Evolutionary conservation across 2,329 filamentous ascomycete species (phyloP).

Genomic region (Fusarium praegraminearum): DNA sequence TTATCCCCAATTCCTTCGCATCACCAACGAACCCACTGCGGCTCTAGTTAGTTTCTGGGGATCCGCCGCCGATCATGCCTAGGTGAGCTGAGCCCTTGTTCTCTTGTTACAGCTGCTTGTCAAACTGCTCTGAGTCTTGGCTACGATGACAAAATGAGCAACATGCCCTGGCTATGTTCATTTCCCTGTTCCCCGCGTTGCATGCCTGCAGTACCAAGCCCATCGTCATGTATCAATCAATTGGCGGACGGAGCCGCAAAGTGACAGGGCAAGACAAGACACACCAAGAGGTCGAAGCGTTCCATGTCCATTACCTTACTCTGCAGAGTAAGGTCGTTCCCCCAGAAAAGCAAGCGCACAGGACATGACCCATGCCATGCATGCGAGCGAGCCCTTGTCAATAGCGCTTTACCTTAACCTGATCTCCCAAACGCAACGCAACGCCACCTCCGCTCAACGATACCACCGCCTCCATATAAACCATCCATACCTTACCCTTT

Average conservation of each 20-base stretch:
- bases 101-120: constrained; percentile 27
- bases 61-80: constrained; percentile 44
- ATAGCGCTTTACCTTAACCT: constrained; percentile 43
- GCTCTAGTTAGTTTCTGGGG: constrained; percentile 33
- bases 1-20: constrained; percentile 22
- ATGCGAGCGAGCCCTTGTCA: constrained; percentile 21
- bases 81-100: constrained; percentile 43
- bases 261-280: constrained; percentile 8
- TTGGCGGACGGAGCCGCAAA: constrained; percentile 29
- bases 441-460: constrained; percentile 47
- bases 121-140: constrained; percentile 20
- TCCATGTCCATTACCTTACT: not conserved
- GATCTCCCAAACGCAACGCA: constrained; percentile 23
- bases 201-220: constrained; percentile 26
- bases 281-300: constrained; percentile 12
- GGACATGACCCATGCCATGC: constrained; percentile 1
- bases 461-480: constrained; percentile 38
- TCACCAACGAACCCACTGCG: constrained; percentile 27
- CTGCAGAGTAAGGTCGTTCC: not conserved
- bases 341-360: constrained; percentile 5
- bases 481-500: constrained; percentile 11
- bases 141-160: constrained; percentile 25
- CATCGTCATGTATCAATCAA: constrained; percentile 1
- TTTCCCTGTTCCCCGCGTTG: constrained; percentile 31
- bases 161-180: constrained; percentile 8